These are phyloP conservation scores for Ogataea paraovalis DNA, from an alignment of 805 yeast genomes.

Conservation along the genomic window DNA sequence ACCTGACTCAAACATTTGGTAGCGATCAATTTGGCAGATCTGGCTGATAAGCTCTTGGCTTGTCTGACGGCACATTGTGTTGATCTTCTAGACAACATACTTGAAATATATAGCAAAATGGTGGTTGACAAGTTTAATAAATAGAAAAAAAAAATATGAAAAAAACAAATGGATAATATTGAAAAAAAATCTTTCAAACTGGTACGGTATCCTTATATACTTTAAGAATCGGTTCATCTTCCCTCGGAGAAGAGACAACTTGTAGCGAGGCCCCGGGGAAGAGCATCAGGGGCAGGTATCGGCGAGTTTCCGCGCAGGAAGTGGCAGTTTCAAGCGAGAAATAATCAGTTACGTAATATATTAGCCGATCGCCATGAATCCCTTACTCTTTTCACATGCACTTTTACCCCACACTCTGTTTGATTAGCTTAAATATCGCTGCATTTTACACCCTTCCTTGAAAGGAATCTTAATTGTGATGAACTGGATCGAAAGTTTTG, in stretches of 20 bases:
- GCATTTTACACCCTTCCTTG: no score
- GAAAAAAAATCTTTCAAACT: no score
- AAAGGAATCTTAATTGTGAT: no score
- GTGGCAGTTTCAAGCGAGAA: neutral
- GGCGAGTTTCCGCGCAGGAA: neutral
- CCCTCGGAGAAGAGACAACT: neutral
- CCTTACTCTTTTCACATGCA: neutral
- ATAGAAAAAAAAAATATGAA: no score
- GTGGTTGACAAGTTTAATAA: no score
- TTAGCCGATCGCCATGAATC: no score
- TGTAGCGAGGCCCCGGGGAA: neutral
- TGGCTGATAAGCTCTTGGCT: neutral
- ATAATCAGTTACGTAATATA: neutral
- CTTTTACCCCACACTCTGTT: neutral
- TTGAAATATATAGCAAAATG: no score
- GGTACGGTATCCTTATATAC: no score
- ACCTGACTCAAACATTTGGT: neutral
- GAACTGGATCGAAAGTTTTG: no score
- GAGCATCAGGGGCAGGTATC: neutral
- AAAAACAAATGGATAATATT: no score
- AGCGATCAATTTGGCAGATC: neutral
- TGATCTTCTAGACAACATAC: conserved; percentile 5
- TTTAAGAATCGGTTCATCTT: no score
- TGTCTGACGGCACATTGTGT: neutral
- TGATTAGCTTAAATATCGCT: no score